These are phyloP conservation scores for Stachybotrys echinatus DNA, from an alignment of 2,329 filamentous ascomycete genomes.

Conservation along the genomic window DNA sequence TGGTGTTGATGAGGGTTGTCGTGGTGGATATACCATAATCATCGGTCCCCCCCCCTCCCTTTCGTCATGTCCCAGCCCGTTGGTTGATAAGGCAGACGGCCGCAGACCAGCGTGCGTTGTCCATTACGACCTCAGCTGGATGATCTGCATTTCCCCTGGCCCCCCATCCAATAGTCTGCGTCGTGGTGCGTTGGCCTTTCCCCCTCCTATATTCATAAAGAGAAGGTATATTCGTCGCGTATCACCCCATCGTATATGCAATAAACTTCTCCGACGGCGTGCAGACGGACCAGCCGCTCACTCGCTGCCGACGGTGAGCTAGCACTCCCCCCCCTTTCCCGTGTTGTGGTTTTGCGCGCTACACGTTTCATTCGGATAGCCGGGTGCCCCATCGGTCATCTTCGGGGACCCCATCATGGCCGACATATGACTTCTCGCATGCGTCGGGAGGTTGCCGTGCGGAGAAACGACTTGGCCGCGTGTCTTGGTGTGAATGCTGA, in stretches of 20 bases:
- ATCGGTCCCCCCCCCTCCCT: too few species aligned
- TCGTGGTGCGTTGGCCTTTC: too few species aligned
- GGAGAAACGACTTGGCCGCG: slow-evolving; percentile 34
- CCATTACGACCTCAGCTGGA: not conserved
- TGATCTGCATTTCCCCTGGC: not conserved
- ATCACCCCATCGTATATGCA: not conserved
- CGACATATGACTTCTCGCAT: slow-evolving; percentile 32
- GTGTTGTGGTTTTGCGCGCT: too few species aligned
- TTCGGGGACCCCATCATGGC: slow-evolving; percentile 9
- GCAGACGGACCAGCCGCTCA: not conserved
- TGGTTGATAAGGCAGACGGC: not conserved
- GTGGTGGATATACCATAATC: not conserved
- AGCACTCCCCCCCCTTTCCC: too few species aligned
- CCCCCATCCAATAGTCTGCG: not conserved
- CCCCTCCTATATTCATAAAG: too few species aligned
- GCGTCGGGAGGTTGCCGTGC: slow-evolving; percentile 32
- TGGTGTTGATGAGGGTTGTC: not conserved
- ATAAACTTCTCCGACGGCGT: not conserved
- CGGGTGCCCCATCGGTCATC: not conserved
- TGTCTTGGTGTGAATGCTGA: slow-evolving; percentile 27
- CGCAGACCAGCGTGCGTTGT: not conserved
- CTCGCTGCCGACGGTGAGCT: too few species aligned
- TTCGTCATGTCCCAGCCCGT: not conserved
- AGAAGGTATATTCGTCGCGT: too few species aligned
- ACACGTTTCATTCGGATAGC: not conserved